These are phyloP conservation scores for Sporothrix variecibatus DNA, from an alignment of 2,329 filamentous ascomycete species.

Conservation along the genomic window DNA sequence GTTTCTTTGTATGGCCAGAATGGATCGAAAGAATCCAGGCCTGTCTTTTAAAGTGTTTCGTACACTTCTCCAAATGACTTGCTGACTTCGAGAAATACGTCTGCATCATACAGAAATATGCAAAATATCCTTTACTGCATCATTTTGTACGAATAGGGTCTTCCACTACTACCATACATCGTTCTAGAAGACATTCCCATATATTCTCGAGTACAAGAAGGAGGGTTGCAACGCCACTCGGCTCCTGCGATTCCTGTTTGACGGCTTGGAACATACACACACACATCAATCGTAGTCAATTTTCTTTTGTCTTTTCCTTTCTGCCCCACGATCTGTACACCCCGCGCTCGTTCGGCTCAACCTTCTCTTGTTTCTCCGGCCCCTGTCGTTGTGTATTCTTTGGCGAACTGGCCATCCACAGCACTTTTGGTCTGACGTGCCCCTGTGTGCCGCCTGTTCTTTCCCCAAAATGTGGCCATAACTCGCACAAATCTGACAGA, in stretches of 20 bases:
- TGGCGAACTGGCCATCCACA: not conserved
- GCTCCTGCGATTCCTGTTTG: not conserved
- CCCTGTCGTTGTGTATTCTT: not conserved
- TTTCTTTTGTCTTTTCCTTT: not conserved
- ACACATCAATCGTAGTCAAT: not conserved
- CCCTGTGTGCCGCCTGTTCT: too few relatives aligned
- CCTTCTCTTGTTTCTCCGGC: constrained; percentile 7
- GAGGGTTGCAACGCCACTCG: not conserved
- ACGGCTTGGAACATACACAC: not conserved
- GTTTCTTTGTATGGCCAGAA: not conserved
- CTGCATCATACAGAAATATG: too few relatives aligned
- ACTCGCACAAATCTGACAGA: too few relatives aligned
- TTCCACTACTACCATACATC: not conserved
- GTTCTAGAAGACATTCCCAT: not conserved
- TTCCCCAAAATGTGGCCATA: not conserved
- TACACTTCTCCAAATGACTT: not conserved
- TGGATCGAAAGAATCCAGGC: not conserved
- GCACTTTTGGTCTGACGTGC: not conserved
- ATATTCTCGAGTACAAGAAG: not conserved
- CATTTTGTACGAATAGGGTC: not conserved
- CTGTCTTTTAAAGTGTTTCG: not conserved
- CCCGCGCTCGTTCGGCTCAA: not conserved
- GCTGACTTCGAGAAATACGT: not conserved
- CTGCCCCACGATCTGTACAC: not conserved
- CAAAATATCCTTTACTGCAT: too few relatives aligned